These are phyloP conservation scores for Phytopythium litorale DNA, from an alignment of 352 stramenopile species.

Conservation along the genomic window DNA sequence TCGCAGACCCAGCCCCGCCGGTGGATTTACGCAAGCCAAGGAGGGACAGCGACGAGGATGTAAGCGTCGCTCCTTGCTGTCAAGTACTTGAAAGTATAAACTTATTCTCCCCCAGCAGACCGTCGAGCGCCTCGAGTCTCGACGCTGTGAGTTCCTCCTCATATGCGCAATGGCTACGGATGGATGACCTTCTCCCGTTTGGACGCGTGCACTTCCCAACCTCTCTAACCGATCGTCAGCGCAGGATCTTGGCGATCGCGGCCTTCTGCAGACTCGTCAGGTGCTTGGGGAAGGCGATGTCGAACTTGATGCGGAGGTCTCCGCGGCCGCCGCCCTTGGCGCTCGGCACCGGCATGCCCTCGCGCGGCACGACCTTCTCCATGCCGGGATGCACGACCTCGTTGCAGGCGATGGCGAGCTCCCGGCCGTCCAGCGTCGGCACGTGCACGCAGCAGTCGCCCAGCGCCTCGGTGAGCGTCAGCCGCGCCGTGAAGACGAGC, in stretches of 20 bases:
- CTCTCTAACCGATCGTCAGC: constrained; percentile 18
- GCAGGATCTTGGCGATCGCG: constrained; percentile 77
- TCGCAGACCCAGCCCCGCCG: neutral
- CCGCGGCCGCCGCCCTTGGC: constrained; percentile 61
- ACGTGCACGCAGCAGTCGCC: constrained; percentile 92
- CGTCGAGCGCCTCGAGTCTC: neutral
- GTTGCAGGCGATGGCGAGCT: constrained; percentile 92
- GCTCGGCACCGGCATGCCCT: constrained; percentile 93
- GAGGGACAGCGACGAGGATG: constrained; percentile 1
- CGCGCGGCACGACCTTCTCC: constrained; percentile 90
- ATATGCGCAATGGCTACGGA: neutral
- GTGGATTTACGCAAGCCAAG: constrained; percentile 1
- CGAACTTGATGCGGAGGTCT: constrained; percentile 94
- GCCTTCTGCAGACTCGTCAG: constrained; percentile 92
- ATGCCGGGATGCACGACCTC: constrained; percentile 90
- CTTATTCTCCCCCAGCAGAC: constrained; percentile 5
- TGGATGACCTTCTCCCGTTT: neutral
- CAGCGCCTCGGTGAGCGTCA: constrained; percentile 95
- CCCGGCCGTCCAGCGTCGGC: constrained; percentile 94
- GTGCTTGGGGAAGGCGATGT: constrained; percentile 94
- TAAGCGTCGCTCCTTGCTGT: neutral
- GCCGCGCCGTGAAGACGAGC: constrained; percentile 90
- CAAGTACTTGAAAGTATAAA: constrained; percentile 10
- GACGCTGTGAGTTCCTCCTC: neutral
- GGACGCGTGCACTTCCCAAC: neutral